A percentile compares a stretch with the other conserved stretches of the same genome.
These are phyloP conservation scores for Ammopiptanthus mongolicus DNA, from an alignment of 306 rosid genomes.

Conservation along the genomic window DNA sequence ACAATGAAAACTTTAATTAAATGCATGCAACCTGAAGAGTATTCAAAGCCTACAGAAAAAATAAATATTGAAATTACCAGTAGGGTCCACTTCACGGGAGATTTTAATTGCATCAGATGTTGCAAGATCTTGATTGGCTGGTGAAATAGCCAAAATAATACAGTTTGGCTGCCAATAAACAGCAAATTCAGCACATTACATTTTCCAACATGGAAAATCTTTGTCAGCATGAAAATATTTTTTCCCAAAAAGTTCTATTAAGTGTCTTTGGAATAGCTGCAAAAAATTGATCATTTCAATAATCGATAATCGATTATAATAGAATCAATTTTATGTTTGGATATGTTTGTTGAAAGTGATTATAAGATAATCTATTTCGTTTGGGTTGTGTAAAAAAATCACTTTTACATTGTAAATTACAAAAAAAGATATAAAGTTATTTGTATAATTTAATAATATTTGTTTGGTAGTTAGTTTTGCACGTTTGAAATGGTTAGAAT, in stretches of 20 bases:
- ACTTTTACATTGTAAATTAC: no score
- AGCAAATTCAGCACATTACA: constrained; percentile 14
- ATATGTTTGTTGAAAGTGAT: no score
- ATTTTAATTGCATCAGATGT: constrained; percentile 96
- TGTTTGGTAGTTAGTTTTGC: no score
- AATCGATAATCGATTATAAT: no score
- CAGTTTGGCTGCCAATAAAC: constrained; percentile 76
- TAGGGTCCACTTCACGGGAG: constrained; percentile 94
- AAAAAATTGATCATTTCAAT: no score
- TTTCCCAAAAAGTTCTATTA: neutral
- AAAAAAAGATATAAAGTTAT: no score
- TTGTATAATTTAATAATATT: no score
- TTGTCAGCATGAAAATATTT: neutral
- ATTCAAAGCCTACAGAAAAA: neutral
- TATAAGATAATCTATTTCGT: no score
- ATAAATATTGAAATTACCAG: constrained; percentile 45
- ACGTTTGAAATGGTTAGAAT: no score
- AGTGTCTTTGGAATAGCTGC: no score
- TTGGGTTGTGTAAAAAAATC: no score
- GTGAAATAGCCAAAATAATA: constrained; percentile 91
- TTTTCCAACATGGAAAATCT: neutral
- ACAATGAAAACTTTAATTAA: neutral
- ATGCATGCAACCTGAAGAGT: neutral
- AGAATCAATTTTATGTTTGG: no score
- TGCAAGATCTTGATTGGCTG: constrained; percentile 98